A percentile compares a stretch with the other conserved stretches of the same genome.
phyloP scores from a whole-genome alignment of 305 asterid species.

The Rubia peregrina region DNA sequence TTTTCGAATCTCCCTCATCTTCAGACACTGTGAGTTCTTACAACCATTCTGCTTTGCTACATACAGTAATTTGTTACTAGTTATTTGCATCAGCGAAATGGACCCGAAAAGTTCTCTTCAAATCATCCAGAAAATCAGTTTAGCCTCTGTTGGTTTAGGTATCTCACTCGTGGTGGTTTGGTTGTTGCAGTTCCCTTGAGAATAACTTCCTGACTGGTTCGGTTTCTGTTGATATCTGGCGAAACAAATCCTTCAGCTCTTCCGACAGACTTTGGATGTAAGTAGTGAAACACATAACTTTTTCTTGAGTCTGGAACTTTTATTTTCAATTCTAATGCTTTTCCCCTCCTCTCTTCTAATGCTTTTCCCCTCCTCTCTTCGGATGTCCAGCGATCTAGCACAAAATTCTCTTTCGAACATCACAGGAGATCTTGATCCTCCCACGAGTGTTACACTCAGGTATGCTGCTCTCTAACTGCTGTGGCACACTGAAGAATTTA shows the following conservation, averaged over 20 bases:
- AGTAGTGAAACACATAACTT: slow-evolving; percentile 12
- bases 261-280: slow-evolving; percentile 31
- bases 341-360: slow-evolving; percentile 10
- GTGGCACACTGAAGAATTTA: too few relatives aligned
- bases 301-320: neutral
- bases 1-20: slow-evolving; percentile 34
- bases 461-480: slow-evolving; percentile 18
- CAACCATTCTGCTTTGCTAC: neutral
- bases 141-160: neutral
- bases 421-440: slow-evolving; percentile 37
- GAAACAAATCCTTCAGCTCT: slow-evolving; percentile 30
- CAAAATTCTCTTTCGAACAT: slow-evolving; percentile 31
- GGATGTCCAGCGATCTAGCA: slow-evolving; percentile 32
- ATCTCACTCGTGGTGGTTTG: neutral
- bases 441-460: slow-evolving; percentile 38
- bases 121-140: neutral
- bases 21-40: slow-evolving; percentile 38
- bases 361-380: slow-evolving; percentile 11
- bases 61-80: neutral
- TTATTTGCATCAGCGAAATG: neutral
- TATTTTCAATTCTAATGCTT: slow-evolving; percentile 10
- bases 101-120: slow-evolving; percentile 1
- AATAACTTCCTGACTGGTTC: slow-evolving; percentile 39
- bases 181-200: slow-evolving; percentile 32
- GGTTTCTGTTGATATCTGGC: slow-evolving; percentile 31